Conservation (phyloP, 78 protist species). For the Thecamonas trahens region DNA sequence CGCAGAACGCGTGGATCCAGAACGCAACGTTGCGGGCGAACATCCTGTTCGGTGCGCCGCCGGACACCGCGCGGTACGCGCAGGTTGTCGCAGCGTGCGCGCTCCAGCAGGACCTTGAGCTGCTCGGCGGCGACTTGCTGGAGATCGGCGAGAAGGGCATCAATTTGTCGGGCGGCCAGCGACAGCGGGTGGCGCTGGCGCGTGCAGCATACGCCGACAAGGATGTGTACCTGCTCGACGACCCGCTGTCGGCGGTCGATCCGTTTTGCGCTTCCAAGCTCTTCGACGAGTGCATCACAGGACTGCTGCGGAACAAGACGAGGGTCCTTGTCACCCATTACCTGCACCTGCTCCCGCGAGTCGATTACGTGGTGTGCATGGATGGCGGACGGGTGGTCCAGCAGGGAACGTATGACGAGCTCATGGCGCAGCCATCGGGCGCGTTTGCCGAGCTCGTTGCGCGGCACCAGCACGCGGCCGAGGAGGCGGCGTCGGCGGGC, state of each 20-base stretch:
- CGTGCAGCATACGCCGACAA: constrained; percentile 60
- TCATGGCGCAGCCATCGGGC: background rate
- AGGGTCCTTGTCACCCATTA: constrained; percentile 75
- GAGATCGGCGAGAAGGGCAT: constrained; percentile 71
- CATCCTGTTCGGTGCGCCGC: constrained; percentile 78
- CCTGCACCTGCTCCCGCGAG: constrained; percentile 13
- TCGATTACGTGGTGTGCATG: constrained; percentile 32
- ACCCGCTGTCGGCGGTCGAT: constrained; percentile 79
- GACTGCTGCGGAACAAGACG: constrained; percentile 43
- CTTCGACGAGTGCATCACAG: constrained; percentile 42
- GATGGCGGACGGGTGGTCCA: constrained; percentile 28
- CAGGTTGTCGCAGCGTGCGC: constrained; percentile 55
- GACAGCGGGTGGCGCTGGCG: constrained; percentile 61
- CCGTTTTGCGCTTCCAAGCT: constrained; percentile 62
- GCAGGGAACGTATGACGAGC: constrained; percentile 27
- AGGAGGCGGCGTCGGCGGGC: background rate
- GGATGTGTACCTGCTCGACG: constrained; percentile 62
- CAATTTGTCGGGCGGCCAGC: constrained; percentile 71
- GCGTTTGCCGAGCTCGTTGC: background rate
- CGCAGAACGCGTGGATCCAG: constrained; percentile 90
- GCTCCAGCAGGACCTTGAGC: constrained; percentile 19
- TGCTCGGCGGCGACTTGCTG: constrained; percentile 33
- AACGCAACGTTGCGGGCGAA: constrained; percentile 87
- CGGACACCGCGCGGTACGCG: constrained; percentile 49
- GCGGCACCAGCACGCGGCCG: background rate